Evolutionary conservation across 2,329 filamentous ascomycete species (phyloP), one percentile per base, ranked within the genome.

Genomic region (Sarocladium brachiariae): DNA sequence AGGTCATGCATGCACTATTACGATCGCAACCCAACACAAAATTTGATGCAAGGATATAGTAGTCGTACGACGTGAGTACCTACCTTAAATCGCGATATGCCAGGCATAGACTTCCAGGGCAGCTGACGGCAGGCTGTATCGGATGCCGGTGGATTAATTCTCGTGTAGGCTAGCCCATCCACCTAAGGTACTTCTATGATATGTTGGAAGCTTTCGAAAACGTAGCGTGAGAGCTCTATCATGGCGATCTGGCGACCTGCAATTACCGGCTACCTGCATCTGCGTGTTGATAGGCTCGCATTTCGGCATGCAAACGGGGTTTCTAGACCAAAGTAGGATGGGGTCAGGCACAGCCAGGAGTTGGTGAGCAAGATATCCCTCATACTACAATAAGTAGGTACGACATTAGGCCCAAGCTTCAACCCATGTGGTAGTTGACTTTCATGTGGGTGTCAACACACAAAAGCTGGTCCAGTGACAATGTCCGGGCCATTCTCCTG

Each of bases 351-450:
- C 27, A 4, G 21, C 14, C 43, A 47, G 14, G 7, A 43, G 7
- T 4, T 27, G 19, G n/a, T 23, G n/a, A 43, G n/a, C 43, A 47
- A 47, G 43, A 47, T 47, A 47, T 47, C 43, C 43, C 43, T 47
- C 43, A 47, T 47, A 47, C 25, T 47, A 25, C 13, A 30, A 7
- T 7, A 13, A 30, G 27, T 7, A 19, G 6, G n/a, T 47, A 25
- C 43, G 33, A 47, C 43, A 25, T 47, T 47, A 23, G 43, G 16
- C 18, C n/a, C 39, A 39, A 21, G 37, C 37, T 21, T 39, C 16
- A 10, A 39, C 23, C 37, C 39, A 8, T n/a, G n/a, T 16, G 10
- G 16, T 8, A 39, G 37, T 39, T 7, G 19, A 13, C n/a, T 21
- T 39, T 21, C 3, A 21, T 7, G 35, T 39, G 35, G 35, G 21